A percentile compares a stretch with the other conserved stretches of the same genome.
phyloP scores from a whole-genome alignment of 2,329 filamentous ascomycete species.

The Cercospora zeina region DNA sequence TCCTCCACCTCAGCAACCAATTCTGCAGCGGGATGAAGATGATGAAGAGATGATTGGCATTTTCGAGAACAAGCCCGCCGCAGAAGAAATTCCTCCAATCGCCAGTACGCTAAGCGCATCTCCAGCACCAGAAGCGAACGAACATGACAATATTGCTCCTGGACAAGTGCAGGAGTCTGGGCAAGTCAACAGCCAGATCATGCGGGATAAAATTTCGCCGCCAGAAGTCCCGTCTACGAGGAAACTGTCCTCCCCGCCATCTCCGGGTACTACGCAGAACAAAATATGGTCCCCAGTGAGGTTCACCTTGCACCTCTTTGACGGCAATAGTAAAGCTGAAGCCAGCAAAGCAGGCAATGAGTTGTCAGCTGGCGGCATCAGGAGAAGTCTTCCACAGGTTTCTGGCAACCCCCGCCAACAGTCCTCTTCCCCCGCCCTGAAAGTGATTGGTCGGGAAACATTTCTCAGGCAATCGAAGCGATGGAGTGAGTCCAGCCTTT shows the following conservation, averaged over 20 bases:
- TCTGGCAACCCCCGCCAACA: not conserved
- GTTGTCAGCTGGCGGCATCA: not conserved
- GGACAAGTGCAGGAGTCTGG: not conserved
- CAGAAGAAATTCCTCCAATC: not conserved
- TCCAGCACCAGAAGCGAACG: not conserved
- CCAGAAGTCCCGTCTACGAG: not conserved
- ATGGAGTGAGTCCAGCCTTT: too few species aligned
- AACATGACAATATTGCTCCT: not conserved
- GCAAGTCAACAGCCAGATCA: not conserved
- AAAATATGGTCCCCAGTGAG: not conserved
- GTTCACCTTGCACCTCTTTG: not conserved
- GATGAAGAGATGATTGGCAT: not conserved
- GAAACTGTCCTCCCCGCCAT: too few species aligned
- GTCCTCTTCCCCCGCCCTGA: not conserved
- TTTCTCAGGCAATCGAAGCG: too few species aligned
- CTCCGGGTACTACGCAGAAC: too few species aligned
- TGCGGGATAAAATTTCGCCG: not conserved
- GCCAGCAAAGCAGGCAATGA: not conserved
- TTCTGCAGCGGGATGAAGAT: not conserved
- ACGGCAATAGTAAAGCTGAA: not conserved
- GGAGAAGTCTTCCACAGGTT: not conserved
- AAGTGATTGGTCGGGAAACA: too few species aligned
- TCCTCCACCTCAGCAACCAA: not conserved
- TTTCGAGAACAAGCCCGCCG: not conserved
- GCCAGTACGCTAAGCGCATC: too few species aligned